Percentiles rank a stretch among this genome's conserved stretches.
Evolutionary conservation across 306 rosid genomes (phyloP).

Genomic region (Gleditsia sinensis): DNA sequence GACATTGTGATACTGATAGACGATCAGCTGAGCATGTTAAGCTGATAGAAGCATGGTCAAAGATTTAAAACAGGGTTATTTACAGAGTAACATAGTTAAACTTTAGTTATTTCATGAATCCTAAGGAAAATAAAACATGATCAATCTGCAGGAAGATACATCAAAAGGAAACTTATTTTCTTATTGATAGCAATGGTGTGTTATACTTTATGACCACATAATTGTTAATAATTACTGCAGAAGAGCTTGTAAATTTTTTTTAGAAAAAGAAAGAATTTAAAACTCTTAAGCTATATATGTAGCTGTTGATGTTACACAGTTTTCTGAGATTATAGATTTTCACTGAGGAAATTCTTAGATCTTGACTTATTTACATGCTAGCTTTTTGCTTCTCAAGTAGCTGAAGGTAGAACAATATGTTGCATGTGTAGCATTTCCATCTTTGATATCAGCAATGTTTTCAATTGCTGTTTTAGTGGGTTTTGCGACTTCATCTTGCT

Average conservation of each 20-base stretch:
- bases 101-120: not conserved
- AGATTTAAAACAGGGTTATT: not conserved
- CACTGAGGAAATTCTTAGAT: conserved; percentile 12
- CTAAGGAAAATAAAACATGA: not conserved
- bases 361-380: not conserved
- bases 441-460: not conserved
- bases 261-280: not conserved
- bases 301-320: not conserved
- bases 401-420: conserved; percentile 19
- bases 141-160: not conserved
- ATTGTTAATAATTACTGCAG: not conserved
- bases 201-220: not conserved
- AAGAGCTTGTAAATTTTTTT: not conserved
- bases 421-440: conserved; percentile 1
- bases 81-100: not conserved
- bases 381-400: conserved; percentile 12
- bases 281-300: not conserved
- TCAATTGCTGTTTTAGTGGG: not conserved
- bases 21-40: conserved; percentile 2
- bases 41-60: conserved; percentile 8
- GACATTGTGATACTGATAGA: not conserved
- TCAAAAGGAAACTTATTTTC: conserved; percentile 19
- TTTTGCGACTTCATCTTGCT: not conserved
- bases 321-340: conserved; percentile 20
- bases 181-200: not conserved